phyloP scores from a whole-genome alignment of 1,284 basidiomycete genomes.

The Inonotus obliquus region DNA sequence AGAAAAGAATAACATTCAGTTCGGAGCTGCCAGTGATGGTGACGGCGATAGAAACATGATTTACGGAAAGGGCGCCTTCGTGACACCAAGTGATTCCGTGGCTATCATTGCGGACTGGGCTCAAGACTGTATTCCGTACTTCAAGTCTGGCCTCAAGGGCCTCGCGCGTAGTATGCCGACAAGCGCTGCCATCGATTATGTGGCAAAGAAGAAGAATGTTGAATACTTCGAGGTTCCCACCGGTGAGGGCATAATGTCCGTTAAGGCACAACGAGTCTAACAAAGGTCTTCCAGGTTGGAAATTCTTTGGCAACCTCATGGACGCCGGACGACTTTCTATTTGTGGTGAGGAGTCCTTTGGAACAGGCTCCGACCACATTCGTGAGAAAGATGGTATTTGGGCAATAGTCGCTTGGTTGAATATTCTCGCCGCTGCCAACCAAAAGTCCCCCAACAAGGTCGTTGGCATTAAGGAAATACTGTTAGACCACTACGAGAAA shows the following conservation, averaged over 20 bases:
- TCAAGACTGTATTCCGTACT: slow-evolving; percentile 90
- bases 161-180: slow-evolving; percentile 97
- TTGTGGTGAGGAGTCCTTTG: slow-evolving; percentile 98
- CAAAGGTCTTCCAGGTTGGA: slow-evolving; percentile 68
- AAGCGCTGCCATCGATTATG: slow-evolving; percentile 93
- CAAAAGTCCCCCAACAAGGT: slow-evolving; percentile 70
- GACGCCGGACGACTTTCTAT: slow-evolving; percentile 96
- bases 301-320: slow-evolving; percentile 99
- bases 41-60: slow-evolving; percentile 99
- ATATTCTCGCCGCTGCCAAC: slow-evolving; percentile 94
- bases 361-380: slow-evolving; percentile 99
- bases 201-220: slow-evolving; percentile 91
- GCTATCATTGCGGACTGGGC: slow-evolving; percentile 99
- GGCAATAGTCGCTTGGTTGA: slow-evolving; percentile 97
- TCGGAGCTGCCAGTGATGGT: slow-evolving; percentile 96
- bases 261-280: background rate
- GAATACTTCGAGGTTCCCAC: slow-evolving; percentile 97
- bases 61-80: slow-evolving; percentile 96
- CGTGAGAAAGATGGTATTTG: slow-evolving; percentile 99
- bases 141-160: slow-evolving; percentile 91
- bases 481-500: slow-evolving; percentile 82
- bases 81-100: slow-evolving; percentile 95
- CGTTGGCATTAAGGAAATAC: slow-evolving; percentile 85
- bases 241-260: slow-evolving; percentile 42
- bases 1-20: slow-evolving; percentile 82